phyloP scores from a whole-genome alignment of 2,329 filamentous ascomycete genomes.

The Fusarium napiforme region DNA sequence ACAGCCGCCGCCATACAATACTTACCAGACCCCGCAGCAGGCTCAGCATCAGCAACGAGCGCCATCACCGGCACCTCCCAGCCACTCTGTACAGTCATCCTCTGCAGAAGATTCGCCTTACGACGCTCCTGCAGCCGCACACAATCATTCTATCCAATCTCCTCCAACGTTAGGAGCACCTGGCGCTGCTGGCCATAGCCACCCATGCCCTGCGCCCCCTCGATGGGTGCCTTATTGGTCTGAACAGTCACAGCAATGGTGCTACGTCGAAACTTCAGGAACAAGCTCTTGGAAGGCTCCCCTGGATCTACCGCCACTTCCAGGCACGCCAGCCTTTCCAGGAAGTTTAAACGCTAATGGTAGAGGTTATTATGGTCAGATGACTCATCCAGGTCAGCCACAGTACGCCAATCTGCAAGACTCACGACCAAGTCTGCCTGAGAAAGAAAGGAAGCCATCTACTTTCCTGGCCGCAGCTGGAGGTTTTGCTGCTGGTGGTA shows the following conservation, averaged over 20 bases:
- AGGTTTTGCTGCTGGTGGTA: slow-evolving; percentile 28
- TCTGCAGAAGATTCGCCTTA: rapidly evolving
- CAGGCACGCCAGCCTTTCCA: slow-evolving; percentile 19
- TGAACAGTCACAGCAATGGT: slow-evolving; percentile 25
- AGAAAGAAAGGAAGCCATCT: background rate
- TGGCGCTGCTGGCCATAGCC: background rate
- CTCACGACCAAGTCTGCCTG: background rate
- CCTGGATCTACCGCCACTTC: background rate
- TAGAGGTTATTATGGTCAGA: background rate
- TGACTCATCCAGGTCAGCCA: background rate
- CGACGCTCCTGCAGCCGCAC: rapidly evolving
- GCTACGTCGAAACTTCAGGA: slow-evolving; percentile 24
- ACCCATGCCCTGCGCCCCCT: slow-evolving; percentile 10
- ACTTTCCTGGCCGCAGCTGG: slow-evolving; percentile 18
- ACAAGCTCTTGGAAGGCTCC: background rate
- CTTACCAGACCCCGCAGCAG: background rate
- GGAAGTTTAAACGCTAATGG: background rate
- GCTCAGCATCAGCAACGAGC: slow-evolving; percentile 1
- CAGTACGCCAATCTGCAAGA: background rate
- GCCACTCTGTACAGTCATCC: background rate
- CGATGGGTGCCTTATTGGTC: slow-evolving; percentile 40
- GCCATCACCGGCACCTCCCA: background rate
- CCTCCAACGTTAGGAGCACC: background rate
- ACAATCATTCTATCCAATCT: background rate
- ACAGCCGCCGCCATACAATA: background rate